Conservation (phyloP, 768 basidiomycete species). For the Mycena rosella region DNA sequence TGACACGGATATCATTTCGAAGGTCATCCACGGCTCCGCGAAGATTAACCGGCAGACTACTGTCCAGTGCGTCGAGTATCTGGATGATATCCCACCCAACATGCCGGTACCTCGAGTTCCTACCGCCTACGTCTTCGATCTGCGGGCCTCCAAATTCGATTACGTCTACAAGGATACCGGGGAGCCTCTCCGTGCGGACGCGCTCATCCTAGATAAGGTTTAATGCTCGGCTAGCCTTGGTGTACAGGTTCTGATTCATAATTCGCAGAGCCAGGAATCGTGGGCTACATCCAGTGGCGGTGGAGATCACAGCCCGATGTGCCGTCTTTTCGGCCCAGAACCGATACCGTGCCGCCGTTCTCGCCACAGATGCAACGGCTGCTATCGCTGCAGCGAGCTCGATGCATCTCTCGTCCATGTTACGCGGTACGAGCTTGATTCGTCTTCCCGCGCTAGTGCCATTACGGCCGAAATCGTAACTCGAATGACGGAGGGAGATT, state of each 20-base stretch:
- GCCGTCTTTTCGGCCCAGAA: background rate
- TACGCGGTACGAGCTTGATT: background rate
- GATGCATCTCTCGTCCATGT: background rate
- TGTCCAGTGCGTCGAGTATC: background rate
- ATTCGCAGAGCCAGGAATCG: background rate
- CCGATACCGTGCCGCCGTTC: background rate
- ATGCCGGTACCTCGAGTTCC: background rate
- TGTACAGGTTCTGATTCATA: background rate
- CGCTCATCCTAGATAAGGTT: background rate
- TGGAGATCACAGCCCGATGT: background rate
- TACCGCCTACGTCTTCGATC: background rate
- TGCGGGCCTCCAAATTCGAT: background rate
- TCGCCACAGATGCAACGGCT: background rate
- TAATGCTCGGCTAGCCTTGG: background rate
- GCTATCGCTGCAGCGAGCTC: slow-evolving; percentile 1
- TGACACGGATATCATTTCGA: slow-evolving; percentile 5
- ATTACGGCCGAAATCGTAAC: background rate
- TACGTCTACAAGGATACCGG: background rate
- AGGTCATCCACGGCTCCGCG: background rate
- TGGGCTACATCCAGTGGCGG: background rate
- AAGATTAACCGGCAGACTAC: slow-evolving; percentile 2
- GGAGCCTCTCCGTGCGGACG: background rate
- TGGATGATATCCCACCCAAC: background rate
- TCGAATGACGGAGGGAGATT: background rate
- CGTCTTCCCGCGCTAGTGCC: background rate